Base-by-base conservation (phyloP, 2,329 filamentous ascomycete species). In the Colletotrichum spaethianum region DNA sequence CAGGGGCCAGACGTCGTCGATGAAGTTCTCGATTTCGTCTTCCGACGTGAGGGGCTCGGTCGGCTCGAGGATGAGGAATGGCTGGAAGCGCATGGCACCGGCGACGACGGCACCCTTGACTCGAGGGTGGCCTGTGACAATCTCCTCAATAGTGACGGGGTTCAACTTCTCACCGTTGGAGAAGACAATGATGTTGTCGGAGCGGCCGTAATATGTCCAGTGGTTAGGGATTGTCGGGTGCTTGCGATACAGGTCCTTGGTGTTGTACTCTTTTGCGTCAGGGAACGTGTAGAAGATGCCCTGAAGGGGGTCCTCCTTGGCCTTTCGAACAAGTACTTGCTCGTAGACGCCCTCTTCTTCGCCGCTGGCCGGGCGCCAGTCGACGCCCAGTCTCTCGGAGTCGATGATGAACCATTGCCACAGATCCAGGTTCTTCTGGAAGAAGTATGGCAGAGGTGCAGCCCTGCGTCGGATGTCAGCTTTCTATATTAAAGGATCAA, bases 151-250 rank as follows among this genome's bases (percentile, higher is more conserved):
- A 3, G 79, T 82, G 16, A 85, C 78, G 7, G 78, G 77, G 73
- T 89, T 88, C 4, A 88, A 75, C 76, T 88, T 88, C 78, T 87
- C 85, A 31, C 86, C 86, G 64, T 84, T 87, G 9, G 82, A 84
- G 64, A 89, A 84, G 26, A 88, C 85, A 11, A 86, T 80, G 12
- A 85, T 71, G 40, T 85, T 81, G 52, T 86, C 82, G 77, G 77
- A 70, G 4, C 82, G 79, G n/a, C 81, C 81, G 16, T 77, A 73
- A 65, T 81, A 82, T 20, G 76, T 75, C 81, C 81, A 79, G 60
- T 75, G 67, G 1, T 80, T 80, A 0, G 82, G 82, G 4, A 83
- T 74, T n/a, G 82, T 76, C 0, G 82, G 82, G 63, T 83, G 82
- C 4, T 76, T 76, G 18, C 75, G 79, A 76, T 82, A 87, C 14